Base-by-base conservation (phyloP, 2,329 filamentous ascomycete genomes). In the Alternaria triticimaculans region DNA sequence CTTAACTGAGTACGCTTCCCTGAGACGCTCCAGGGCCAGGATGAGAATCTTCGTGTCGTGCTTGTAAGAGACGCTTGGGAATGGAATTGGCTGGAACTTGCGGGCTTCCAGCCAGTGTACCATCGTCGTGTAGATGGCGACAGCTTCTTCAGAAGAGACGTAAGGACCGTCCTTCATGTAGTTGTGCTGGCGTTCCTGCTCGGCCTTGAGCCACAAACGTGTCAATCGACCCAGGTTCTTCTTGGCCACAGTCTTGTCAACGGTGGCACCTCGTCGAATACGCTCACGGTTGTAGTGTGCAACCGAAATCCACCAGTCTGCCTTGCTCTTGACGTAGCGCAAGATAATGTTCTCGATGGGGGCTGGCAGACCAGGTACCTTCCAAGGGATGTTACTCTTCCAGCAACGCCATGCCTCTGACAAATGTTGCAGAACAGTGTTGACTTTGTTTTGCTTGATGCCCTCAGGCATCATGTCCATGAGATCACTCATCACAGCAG, bases 381-480 rank as follows among this genome's bases (percentile, higher is more conserved):
- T 99, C 96, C 96, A 99, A 0, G 96, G 96, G 71, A 99, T 99
- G 77, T 99, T 99, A 82, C 94, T 97, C 90, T 99, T 99, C 96
- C 96, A 99, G 84, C 96, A 99, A 83, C 96, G 89, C 96, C 96
- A 99, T 14, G 96, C 96, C 83, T 99, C 96, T 0, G 95, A 98
- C 45, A 99, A 83, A 86, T 99, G 96, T 77, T 98, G 96, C 58
- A 99, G 84, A 48, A 99, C 95, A 2, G 94, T 97, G 81, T 99
- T 97, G 80, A 99, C 94, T 83, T 99, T 99, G 84, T 96, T 99
- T 80, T 99, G 96, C 81, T 97, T 97, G 84, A 99, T 98, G 70
- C 96, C 96, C 79, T 99, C 96, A 0, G 96, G 96, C 96, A 99
- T 99, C 96, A 99, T 99, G 76, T 99, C 96, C 92, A 97, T 97